A percentile compares a stretch with the other conserved stretches of the same genome.
Conservation (phyloP, 2,329 filamentous ascomycete genomes). For the Apiospora aurea region DNA sequence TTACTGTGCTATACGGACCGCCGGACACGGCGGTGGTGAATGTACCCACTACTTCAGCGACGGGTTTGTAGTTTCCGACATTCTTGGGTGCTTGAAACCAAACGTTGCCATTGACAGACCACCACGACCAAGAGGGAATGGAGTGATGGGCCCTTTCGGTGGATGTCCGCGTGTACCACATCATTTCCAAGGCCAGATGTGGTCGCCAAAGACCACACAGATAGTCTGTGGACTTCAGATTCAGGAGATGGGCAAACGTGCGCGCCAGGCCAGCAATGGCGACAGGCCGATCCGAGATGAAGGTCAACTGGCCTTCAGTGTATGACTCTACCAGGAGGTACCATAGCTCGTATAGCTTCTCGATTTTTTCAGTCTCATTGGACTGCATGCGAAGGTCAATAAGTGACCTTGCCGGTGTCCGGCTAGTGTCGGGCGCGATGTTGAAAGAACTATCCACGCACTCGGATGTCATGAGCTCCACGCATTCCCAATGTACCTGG, state of each 20-base stretch:
- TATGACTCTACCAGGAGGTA: not conserved
- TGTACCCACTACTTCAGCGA: not conserved
- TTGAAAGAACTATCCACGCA: not conserved
- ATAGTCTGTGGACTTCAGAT: too few relatives aligned
- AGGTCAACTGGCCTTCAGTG: not conserved
- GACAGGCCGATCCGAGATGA: not conserved
- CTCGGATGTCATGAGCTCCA: not conserved
- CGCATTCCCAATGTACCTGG: not conserved
- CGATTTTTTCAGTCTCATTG: not conserved
- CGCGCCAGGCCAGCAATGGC: not conserved
- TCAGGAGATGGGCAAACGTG: not conserved
- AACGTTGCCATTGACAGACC: not conserved
- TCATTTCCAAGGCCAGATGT: not conserved
- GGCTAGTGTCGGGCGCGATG: too few relatives aligned
- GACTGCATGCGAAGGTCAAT: not conserved
- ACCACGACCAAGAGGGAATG: not conserved
- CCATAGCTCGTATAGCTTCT: not conserved
- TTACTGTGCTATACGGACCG: not conserved
- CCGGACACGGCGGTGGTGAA: not conserved
- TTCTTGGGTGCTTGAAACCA: rapidly evolving
- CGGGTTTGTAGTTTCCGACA: too few relatives aligned
- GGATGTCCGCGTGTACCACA: not conserved
- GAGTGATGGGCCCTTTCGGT: too few relatives aligned
- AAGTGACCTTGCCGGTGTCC: too few relatives aligned
- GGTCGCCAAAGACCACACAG: not conserved